A percentile compares a stretch with the other conserved stretches of the same genome.
phyloP scores from a whole-genome alignment of 2,329 filamentous ascomycete genomes.

The Lasiodiplodia sp. region DNA sequence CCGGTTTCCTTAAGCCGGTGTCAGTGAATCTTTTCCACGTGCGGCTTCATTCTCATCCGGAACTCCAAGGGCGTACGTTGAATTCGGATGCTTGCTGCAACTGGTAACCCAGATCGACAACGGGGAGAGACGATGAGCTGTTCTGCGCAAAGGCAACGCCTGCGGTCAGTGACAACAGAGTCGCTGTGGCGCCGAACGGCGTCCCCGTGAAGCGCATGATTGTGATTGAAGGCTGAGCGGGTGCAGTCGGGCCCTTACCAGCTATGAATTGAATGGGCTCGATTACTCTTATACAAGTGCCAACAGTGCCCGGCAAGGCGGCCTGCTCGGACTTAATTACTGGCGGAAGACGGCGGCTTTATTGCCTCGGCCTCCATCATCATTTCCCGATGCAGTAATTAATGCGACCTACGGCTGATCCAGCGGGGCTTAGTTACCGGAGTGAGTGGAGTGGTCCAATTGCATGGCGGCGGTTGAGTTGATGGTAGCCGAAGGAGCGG shows the following conservation, averaged over 20 bases:
- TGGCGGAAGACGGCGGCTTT: neutral
- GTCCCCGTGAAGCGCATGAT: slow-evolving; percentile 5
- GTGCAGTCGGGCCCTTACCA: neutral
- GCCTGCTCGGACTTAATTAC: neutral
- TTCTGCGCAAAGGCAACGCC: neutral
- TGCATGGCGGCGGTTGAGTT: neutral
- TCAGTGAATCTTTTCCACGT: slow-evolving; percentile 27
- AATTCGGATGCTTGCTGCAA: slow-evolving; percentile 18
- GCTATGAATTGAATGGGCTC: neutral
- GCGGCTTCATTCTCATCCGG: neutral
- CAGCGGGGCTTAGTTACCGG: neutral
- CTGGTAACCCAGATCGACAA: slow-evolving; percentile 28
- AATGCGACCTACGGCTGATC: neutral
- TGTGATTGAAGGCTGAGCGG: neutral
- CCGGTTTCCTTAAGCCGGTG: slow-evolving; percentile 44
- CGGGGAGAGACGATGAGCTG: neutral
- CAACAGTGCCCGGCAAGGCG: neutral
- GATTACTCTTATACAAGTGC: neutral
- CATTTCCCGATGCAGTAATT: neutral
- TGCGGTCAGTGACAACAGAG: slow-evolving; percentile 4
- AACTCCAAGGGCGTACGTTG: slow-evolving; percentile 5
- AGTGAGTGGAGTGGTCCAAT: neutral
- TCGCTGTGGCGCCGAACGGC: neutral
- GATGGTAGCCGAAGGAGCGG: neutral
- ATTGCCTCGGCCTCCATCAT: neutral